phyloP scores from a whole-genome alignment of 331 rosid species.

The Dryas integrifolia region DNA sequence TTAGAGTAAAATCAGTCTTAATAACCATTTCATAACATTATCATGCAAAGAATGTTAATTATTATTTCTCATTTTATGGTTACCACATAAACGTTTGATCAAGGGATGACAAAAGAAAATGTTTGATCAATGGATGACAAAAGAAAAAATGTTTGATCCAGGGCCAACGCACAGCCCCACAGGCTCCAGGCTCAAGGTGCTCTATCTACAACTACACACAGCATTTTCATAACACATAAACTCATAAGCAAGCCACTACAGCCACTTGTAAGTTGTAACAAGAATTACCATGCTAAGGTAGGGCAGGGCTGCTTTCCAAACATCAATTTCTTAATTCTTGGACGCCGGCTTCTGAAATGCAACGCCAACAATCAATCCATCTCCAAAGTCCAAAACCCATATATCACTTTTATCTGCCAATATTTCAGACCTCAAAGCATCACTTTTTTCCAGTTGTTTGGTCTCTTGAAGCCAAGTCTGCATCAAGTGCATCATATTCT shows the following conservation, averaged over 20 bases:
- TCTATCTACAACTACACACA: too few relatives aligned
- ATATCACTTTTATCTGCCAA: background rate
- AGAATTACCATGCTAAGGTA: background rate
- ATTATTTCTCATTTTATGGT: too few relatives aligned
- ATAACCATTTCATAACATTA: too few relatives aligned
- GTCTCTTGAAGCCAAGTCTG: conserved; percentile 5
- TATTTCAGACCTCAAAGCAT: background rate
- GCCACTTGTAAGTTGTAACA: background rate
- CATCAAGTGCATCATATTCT: background rate
- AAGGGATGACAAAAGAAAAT: too few relatives aligned
- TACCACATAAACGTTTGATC: too few relatives aligned
- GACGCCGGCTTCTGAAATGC: background rate
- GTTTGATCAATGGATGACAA: too few relatives aligned
- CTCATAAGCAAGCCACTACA: background rate
- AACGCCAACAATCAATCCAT: background rate
- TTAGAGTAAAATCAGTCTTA: too few relatives aligned
- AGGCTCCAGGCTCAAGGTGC: too few relatives aligned
- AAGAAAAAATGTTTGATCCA: too few relatives aligned
- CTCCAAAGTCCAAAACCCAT: background rate
- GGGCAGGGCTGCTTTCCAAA: background rate
- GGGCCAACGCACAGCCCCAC: too few relatives aligned
- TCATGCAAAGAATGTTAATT: too few relatives aligned
- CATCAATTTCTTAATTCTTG: background rate
- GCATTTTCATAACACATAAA: too few relatives aligned
- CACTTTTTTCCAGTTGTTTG: background rate